phyloP scores from a whole-genome alignment of 192 early-diverging fungal genomes.

The Mortierella alpina region DNA sequence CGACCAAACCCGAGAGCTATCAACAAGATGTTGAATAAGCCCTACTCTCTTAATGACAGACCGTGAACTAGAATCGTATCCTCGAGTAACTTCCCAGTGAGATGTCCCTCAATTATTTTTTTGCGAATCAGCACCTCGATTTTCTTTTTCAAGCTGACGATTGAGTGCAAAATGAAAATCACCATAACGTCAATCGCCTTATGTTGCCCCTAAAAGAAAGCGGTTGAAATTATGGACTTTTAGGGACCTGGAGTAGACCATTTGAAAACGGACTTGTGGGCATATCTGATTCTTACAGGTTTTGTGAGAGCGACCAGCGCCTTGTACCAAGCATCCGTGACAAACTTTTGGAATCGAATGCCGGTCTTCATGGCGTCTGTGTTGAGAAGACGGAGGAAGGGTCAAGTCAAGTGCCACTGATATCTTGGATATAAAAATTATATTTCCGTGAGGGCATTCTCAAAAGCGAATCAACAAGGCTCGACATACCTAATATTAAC shows the following conservation, averaged over 20 bases:
- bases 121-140: constrained; percentile 61
- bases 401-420: constrained; percentile 46
- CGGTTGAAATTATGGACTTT: background rate
- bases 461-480: background rate
- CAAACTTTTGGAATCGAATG: constrained; percentile 73
- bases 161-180: constrained; percentile 62
- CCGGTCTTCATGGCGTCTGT: constrained; percentile 74
- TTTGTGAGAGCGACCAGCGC: constrained; percentile 60
- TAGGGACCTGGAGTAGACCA: background rate
- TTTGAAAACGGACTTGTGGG: background rate
- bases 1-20: background rate
- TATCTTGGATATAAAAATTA: constrained; percentile 12
- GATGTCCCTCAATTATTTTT: constrained; percentile 57
- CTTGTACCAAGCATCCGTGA: constrained; percentile 78
- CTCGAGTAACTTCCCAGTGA: constrained; percentile 57
- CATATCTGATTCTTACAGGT: constrained; percentile 46
- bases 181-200: constrained; percentile 65
- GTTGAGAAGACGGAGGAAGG: background rate
- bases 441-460: constrained; percentile 2
- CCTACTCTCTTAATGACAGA: constrained; percentile 58
- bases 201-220: constrained; percentile 50
- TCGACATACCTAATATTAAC: constrained; percentile 57
- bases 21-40: background rate
- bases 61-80: constrained; percentile 62
- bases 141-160: constrained; percentile 64